Evolutionary conservation across 192 early-diverging fungal species (phyloP), one percentile per base, ranked within the genome.

Genomic region (Dimargaris cristalligena): DNA sequence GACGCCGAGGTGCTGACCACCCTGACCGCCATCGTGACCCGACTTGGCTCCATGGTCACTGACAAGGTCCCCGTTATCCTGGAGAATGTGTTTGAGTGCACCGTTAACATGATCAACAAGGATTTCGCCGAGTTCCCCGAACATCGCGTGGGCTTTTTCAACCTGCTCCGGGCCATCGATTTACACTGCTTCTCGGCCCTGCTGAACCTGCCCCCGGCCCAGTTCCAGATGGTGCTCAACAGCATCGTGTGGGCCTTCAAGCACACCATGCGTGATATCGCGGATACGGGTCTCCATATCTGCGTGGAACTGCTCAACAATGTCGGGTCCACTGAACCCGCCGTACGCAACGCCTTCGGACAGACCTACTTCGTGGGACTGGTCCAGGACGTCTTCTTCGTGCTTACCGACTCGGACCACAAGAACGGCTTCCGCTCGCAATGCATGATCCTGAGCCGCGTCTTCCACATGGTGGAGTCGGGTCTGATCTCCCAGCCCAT

Each of bases 31-130:
- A 90, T 99, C 57, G 82, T 94, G 18, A 67, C 75, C 13, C 75
- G 77, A 60, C 73, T 99, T 31, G 87, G 87, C 58, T 70, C 71
- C 26, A 66, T 87, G 62, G 80, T 98, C 69, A 82, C 84, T 2
- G 86, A 89, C 61, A 82, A 86, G 66, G 80, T 99, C 51, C 82
- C 83, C 16, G 65, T 76, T 34, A 89, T 99, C 63, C 75, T 99
- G 48, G 89, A 92, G 59, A 87, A 87, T 1, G 88, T 95, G 49
- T 99, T 99, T 63, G 92, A 93, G 68, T 86, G 86, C 65, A 99
- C 96, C 0, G 71, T 99, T 67, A 87, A 88, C 74, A 99, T 99
- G 96, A 99, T 99, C 71, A 97, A 90, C 79, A 94, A 95, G 71
- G 90, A 99, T 75, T 94, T 96, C 77, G 79, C 90, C 26, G 92